These are phyloP conservation scores for Boletus coccyginus DNA, from an alignment of 768 basidiomycete species.

Conservation along the genomic window DNA sequence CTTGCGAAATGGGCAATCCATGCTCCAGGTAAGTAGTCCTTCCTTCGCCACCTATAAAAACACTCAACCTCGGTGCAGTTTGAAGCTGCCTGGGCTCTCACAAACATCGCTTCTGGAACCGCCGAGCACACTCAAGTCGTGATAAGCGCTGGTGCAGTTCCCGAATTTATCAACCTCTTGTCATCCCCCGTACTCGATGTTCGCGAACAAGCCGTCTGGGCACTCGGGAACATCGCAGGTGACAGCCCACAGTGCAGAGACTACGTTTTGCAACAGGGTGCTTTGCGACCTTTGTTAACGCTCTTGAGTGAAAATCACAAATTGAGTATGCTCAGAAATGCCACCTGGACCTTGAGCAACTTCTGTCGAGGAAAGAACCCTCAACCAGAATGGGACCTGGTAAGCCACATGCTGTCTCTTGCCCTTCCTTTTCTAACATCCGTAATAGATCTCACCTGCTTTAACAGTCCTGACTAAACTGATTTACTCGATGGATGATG, in stretches of 20 bases:
- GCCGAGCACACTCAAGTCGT: constrained; percentile 98
- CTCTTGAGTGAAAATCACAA: constrained; percentile 96
- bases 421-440: constrained; percentile 13
- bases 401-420: constrained; percentile 38
- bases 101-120: constrained; percentile 97
- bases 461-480: constrained; percentile 95
- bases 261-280: constrained; percentile 91
- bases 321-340: constrained; percentile 96
- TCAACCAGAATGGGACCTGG: constrained; percentile 97
- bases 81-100: constrained; percentile 97
- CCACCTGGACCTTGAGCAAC: constrained; percentile 99
- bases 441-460: constrained; percentile 86
- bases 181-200: constrained; percentile 96
- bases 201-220: constrained; percentile 99
- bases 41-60: constrained; percentile 3
- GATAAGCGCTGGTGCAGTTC: constrained; percentile 91
- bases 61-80: constrained; percentile 50
- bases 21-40: constrained; percentile 67
- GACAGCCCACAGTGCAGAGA: constrained; percentile 98
- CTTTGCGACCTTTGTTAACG: constrained; percentile 86
- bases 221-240: constrained; percentile 97
- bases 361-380: constrained; percentile 98
- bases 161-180: constrained; percentile 94
- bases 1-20: constrained; percentile 71
- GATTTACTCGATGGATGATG: constrained; percentile 98